Evolutionary conservation across 1,139 yeast genomes (phyloP).

Genomic region (Taphrina sp.): DNA sequence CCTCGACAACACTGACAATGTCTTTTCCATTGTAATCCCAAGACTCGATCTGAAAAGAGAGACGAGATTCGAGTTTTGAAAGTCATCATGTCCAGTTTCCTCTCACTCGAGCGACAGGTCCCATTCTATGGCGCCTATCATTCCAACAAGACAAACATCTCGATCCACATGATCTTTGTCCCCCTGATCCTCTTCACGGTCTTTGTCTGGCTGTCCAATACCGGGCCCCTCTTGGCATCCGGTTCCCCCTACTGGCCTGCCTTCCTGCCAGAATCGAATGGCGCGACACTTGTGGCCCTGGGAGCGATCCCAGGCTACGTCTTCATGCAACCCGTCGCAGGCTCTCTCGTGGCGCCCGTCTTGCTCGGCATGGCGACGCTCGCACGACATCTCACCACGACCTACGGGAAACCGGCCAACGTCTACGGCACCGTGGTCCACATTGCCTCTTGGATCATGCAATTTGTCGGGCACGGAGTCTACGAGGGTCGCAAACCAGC

Average conservation of each 20-base stretch:
- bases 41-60: too few relatives aligned
- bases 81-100: too few relatives aligned
- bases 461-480: slow-evolving; percentile 82
- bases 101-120: slow-evolving; percentile 66
- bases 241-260: slow-evolving; percentile 28
- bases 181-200: slow-evolving; percentile 69
- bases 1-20: too few relatives aligned
- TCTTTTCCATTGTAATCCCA: too few relatives aligned
- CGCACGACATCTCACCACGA: slow-evolving; percentile 38
- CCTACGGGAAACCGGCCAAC: slow-evolving; percentile 41
- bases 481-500: slow-evolving; percentile 88
- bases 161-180: slow-evolving; percentile 74
- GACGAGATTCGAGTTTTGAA: too few relatives aligned
- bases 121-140: slow-evolving; percentile 85
- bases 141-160: slow-evolving; percentile 62
- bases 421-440: slow-evolving; percentile 33
- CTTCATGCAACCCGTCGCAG: slow-evolving; percentile 48
- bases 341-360: slow-evolving; percentile 48
- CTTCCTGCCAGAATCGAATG: slow-evolving; percentile 47
- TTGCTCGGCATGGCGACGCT: slow-evolving; percentile 42
- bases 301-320: slow-evolving; percentile 51
- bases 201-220: slow-evolving; percentile 48
- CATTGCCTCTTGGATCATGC: slow-evolving; percentile 70
- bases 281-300: slow-evolving; percentile 47
- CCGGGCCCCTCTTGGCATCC: slow-evolving; percentile 37